These are phyloP conservation scores for Oxalis stricta DNA, from an alignment of 441 rosid species.

Conservation along the genomic window DNA sequence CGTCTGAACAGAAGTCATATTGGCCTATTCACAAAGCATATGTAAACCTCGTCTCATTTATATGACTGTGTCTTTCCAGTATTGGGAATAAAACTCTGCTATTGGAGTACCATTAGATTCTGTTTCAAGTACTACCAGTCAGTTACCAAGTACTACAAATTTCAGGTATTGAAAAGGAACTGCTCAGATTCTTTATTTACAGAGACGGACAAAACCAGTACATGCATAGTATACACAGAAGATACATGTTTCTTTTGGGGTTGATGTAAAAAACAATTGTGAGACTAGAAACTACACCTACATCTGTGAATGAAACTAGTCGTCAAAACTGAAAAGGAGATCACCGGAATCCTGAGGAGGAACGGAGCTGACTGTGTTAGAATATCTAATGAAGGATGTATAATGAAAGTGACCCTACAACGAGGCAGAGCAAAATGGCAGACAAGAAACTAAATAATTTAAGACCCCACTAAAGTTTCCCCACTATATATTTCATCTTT, in stretches of 20 bases:
- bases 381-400: not conserved
- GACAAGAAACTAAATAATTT: slow-evolving; percentile 40
- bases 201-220: slow-evolving; percentile 4
- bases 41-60: too few species aligned
- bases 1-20: too few species aligned
- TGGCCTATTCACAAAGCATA: too few species aligned
- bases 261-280: not conserved
- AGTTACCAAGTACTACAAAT: too few species aligned
- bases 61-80: too few species aligned
- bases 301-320: slow-evolving; percentile 15
- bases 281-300: slow-evolving; percentile 6
- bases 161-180: not conserved
- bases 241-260: not conserved
- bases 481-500: slow-evolving; percentile 30
- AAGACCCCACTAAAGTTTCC: slow-evolving; percentile 20
- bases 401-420: slow-evolving; percentile 20
- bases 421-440: slow-evolving; percentile 27
- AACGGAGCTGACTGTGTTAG: slow-evolving; percentile 3
- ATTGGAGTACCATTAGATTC: not conserved
- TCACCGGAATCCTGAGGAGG: slow-evolving; percentile 3
- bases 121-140: not conserved
- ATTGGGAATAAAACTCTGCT: too few species aligned
- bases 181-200: slow-evolving; percentile 12
- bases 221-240: not conserved
- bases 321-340: slow-evolving; percentile 4